These are phyloP conservation scores for Cryptosporidium sp. DNA, from an alignment of 169 alveolate species.

Conservation along the genomic window DNA sequence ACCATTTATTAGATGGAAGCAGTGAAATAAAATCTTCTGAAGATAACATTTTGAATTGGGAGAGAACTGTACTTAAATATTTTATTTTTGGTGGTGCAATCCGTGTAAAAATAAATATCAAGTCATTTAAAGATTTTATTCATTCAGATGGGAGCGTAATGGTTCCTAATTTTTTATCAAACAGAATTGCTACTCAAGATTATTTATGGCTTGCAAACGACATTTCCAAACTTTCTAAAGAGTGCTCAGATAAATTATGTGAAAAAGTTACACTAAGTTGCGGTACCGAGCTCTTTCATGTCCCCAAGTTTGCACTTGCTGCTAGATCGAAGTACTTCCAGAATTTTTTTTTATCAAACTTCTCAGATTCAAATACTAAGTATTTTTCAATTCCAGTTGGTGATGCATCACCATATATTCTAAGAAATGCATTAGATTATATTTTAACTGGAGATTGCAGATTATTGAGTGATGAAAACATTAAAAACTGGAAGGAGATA, in stretches of 20 bases:
- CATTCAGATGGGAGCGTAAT: slow-evolving; percentile 37
- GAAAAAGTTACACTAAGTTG: slow-evolving; percentile 62
- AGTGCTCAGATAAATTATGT: not conserved
- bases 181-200: slow-evolving; percentile 8
- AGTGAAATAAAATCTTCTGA: not conserved
- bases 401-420: slow-evolving; percentile 44
- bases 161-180: not conserved
- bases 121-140: slow-evolving; percentile 12
- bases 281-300: slow-evolving; percentile 35
- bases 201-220: slow-evolving; percentile 66
- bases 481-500: slow-evolving; percentile 3
- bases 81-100: slow-evolving; percentile 38
- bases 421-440: slow-evolving; percentile 49
- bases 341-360: slow-evolving; percentile 36
- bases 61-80: slow-evolving; percentile 34
- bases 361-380: slow-evolving; percentile 14
- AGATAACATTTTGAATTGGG: slow-evolving; percentile 24
- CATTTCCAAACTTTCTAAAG: slow-evolving; percentile 32
- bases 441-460: slow-evolving; percentile 49
- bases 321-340: slow-evolving; percentile 56
- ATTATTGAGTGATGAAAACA: slow-evolving; percentile 6
- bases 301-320: slow-evolving; percentile 66
- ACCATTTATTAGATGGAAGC: not conserved
- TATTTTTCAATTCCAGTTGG: slow-evolving; percentile 16
- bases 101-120: slow-evolving; percentile 20